Conservation (phyloP, 371 early-diverging fungal species). For the Rhizopus arrhizus region DNA sequence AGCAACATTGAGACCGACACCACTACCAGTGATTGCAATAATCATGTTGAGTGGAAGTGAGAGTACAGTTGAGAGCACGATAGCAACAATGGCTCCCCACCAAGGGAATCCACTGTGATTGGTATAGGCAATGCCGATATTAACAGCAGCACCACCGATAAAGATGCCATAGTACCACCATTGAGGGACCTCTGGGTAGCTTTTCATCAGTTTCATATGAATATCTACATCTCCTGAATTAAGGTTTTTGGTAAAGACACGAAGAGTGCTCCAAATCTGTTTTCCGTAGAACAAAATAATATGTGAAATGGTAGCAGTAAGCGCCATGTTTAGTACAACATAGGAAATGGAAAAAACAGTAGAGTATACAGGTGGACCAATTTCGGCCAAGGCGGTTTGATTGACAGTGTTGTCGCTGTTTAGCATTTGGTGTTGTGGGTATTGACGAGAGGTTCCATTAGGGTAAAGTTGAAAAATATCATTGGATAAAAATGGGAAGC, state of each 20-base stretch:
- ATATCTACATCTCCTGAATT: constrained; percentile 19
- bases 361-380: constrained; percentile 41
- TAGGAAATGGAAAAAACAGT: constrained; percentile 32
- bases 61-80: constrained; percentile 48
- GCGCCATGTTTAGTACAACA: constrained; percentile 41
- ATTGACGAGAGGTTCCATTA: constrained; percentile 29
- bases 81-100: constrained; percentile 75
- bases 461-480: constrained; percentile 34
- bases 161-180: constrained; percentile 77
- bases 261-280: constrained; percentile 25
- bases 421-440: constrained; percentile 47
- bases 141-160: constrained; percentile 58
- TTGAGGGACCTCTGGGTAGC: constrained; percentile 59
- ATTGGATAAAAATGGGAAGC: constrained; percentile 47
- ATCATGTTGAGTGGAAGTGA: constrained; percentile 46
- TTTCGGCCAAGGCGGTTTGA: constrained; percentile 33
- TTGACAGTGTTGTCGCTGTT: constrained; percentile 43
- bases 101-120: constrained; percentile 60
- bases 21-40: constrained; percentile 40
- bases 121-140: constrained; percentile 65
- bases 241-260: background rate
- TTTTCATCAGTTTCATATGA: constrained; percentile 37
- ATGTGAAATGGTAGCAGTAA: constrained; percentile 59
- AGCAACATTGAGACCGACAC: constrained; percentile 60
- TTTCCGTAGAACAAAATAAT: constrained; percentile 52